Base-by-base conservation (phyloP, 352 stramenopile genomes). In the Pythium phragmiticola region DNA sequence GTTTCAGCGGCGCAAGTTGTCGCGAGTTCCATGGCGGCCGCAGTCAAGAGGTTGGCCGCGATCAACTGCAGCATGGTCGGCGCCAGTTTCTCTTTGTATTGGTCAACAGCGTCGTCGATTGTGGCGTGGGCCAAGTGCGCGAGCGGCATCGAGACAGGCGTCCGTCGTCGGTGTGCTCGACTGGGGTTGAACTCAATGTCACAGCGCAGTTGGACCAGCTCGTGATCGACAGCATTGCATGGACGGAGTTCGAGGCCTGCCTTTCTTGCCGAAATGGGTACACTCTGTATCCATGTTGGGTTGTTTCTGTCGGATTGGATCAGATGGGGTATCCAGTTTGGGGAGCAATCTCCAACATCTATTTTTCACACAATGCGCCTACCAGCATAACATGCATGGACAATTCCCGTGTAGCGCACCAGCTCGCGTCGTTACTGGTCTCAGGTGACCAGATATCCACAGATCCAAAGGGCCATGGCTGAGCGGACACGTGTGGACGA, bases 41-140 rank as follows among this genome's bases (percentile, higher is more conserved):
- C 21, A 21, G 21, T 21, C 33, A 11, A 11, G 33, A 37, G 33
- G 6, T 37, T 37, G 33, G 17, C 26, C 16, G 36, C 49, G 9
- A 66, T 51, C 41, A 55, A 43, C 33, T 66, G 49, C 49, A 28
- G 59, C 60, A 55, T 60, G 7, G 41, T 60, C 17, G 49, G 51
- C 26, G 6, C 8, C 12, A 37, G 41, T 33, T 57, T 43, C 3
- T 42, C 39, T 43, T 57, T 47, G 2, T 49, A 19, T 7, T 51
- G 26, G 4, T 34, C 30, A 17, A 28, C 19, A 17, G 3, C 30
- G 21, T 43, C 19, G 17, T 23, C 51, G 34, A 43, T 46, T 13
- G 23, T 45, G 19, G 33, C 51, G 2, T 33, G 17, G 7, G 49
- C 26, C 23, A 17, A 41, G 17, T 60, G 14, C n/a, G 17, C 14